These are phyloP conservation scores for Nakaseomyces kungkrabaensis DNA, from an alignment of 1,139 yeast species.

Conservation along the genomic window DNA sequence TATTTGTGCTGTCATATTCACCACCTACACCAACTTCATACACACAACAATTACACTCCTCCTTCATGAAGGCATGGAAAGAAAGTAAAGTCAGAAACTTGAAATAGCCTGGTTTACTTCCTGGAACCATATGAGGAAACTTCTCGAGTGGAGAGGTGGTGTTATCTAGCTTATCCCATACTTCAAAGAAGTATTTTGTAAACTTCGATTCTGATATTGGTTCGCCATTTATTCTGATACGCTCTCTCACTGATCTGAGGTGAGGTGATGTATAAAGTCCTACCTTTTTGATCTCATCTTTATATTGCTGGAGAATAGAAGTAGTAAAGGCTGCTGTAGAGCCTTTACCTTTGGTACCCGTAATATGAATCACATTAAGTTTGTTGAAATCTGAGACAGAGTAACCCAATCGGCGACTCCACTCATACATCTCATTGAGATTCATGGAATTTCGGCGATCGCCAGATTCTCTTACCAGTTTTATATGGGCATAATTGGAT, in stretches of 20 bases:
- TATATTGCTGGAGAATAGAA: slow-evolving; percentile 63
- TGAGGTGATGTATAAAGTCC: slow-evolving; percentile 96
- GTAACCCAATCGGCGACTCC: slow-evolving; percentile 83
- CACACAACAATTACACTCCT: slow-evolving; percentile 84
- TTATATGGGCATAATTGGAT: slow-evolving; percentile 82
- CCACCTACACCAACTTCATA: slow-evolving; percentile 99
- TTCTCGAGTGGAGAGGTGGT: slow-evolving; percentile 45
- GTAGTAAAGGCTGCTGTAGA: slow-evolving; percentile 94
- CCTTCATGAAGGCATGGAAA: slow-evolving; percentile 80
- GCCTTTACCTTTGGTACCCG: slow-evolving; percentile 98
- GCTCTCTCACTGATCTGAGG: slow-evolving; percentile 81
- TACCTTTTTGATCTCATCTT: slow-evolving; percentile 38
- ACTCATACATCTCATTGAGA: slow-evolving; percentile 82
- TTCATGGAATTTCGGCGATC: slow-evolving; percentile 59
- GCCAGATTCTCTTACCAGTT: slow-evolving; percentile 68
- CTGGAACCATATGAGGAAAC: slow-evolving; percentile 67
- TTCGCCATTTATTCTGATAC: slow-evolving; percentile 78
- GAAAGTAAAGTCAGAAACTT: slow-evolving; percentile 81
- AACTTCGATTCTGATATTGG: slow-evolving; percentile 76
- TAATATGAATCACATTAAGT: slow-evolving; percentile 77
- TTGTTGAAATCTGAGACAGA: slow-evolving; percentile 55
- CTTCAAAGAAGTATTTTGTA: slow-evolving; percentile 83
- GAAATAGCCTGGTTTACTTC: slow-evolving; percentile 85
- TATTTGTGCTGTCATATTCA: slow-evolving; percentile 88
- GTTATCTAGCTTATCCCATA: slow-evolving; percentile 69